Evolutionary conservation across 768 basidiomycete genomes (phyloP), one percentile per base, ranked within the genome.

Genomic region (Boletus tylopilopsis): DNA sequence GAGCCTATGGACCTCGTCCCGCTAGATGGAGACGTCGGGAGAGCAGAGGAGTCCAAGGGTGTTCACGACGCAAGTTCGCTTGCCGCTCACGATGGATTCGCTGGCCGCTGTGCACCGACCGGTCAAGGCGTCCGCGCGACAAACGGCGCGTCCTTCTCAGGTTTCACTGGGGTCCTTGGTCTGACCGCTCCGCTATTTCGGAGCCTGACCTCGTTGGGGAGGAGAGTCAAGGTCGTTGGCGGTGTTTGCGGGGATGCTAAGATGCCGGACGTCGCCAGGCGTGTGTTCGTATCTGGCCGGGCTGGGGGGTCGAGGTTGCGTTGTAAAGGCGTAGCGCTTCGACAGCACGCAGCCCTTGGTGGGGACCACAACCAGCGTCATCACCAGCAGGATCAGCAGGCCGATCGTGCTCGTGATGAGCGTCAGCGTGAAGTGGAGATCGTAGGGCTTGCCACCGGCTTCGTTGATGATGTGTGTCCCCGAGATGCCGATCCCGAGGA

Each of bases 51-150:
- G 58, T 94, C 97, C 72, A 85, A 85, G 63, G 83, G 90, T 46
- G 69, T 87, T 16, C 87, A 95, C 49, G 90, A 95, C 57, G 79
- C 91, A 92, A 60, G 80, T 81, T 3, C 88, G 95, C 66, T 77
- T 98, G 42, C 81, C 89, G 27, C 78, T 93, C 33, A 87, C 91
- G 19, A 99, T 98, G 96, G 92, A 94, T 62, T 82, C 86, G 24
- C 80, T 98, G 23, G 86, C 88, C 42, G 82, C 78, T 13, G 80
- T 94, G 15, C 88, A 95, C 58, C 85, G 85, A 49, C 80, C 79
- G 50, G 72, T 83, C 50, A 95, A 95, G 67, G 71, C 74, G 11
- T 84, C 86, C 24, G 71, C 81, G 2, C 76, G 87, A 55, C 86
- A 94, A 59, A 78, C 85, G 76, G 89, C 90, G 52, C 49, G 81